Conservation (phyloP, 164 flowering plant species). For the Aristolochia fimbriata region DNA sequence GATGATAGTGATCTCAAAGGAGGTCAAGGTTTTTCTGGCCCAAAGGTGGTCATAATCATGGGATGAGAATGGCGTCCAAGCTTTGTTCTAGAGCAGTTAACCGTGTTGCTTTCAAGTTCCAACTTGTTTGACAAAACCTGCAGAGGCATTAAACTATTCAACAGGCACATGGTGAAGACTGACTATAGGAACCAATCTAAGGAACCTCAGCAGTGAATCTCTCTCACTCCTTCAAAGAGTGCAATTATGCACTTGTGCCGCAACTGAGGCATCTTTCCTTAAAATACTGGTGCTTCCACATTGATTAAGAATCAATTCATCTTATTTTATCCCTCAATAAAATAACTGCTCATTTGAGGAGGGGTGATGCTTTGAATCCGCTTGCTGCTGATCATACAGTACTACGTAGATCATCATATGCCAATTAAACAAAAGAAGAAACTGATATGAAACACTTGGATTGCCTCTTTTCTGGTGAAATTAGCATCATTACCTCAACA, state of each 20-base stretch:
- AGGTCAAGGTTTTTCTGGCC: too few species aligned
- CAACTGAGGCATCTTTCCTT: background rate
- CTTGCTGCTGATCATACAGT: background rate
- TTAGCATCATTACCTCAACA: too few species aligned
- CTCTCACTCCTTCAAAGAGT: background rate
- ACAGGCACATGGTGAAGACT: background rate
- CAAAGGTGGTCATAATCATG: too few species aligned
- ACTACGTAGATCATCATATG: background rate
- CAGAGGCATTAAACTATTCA: background rate
- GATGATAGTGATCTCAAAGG: too few species aligned
- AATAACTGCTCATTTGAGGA: background rate
- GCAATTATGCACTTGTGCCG: background rate
- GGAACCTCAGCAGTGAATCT: background rate
- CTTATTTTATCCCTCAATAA: background rate
- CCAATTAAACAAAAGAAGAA: background rate
- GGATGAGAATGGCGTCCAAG: too few species aligned
- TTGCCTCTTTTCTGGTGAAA: conserved; percentile 2
- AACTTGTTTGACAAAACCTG: too few species aligned
- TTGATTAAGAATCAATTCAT: background rate
- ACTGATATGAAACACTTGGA: background rate
- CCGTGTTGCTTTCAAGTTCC: too few species aligned
- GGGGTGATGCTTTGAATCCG: conserved; percentile 4
- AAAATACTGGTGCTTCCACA: background rate
- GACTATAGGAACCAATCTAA: background rate
- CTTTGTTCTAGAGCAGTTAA: too few species aligned